Evolutionary conservation across 768 basidiomycete species (phyloP).

Genomic region (Kwoniella europaea): DNA sequence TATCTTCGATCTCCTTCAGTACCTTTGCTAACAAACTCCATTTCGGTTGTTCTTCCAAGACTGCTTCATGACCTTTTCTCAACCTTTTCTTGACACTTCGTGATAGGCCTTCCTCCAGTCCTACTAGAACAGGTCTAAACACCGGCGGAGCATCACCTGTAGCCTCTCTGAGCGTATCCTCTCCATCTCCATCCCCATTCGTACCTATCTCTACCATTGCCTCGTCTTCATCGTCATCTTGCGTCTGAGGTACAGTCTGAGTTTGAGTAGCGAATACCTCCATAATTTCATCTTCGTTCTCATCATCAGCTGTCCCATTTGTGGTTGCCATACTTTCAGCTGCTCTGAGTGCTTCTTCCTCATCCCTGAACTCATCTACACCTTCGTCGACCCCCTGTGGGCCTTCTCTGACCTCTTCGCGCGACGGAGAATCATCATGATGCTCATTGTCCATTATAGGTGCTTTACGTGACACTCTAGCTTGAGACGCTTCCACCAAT

Average conservation of each 20-base stretch:
- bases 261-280: conserved; percentile 49
- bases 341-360: conserved; percentile 46
- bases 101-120: conserved; percentile 37
- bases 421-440: conserved; percentile 11
- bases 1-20: conserved; percentile 86
- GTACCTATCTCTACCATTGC: conserved; percentile 35
- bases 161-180: conserved; percentile 21
- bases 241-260: conserved; percentile 34
- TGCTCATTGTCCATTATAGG: conserved; percentile 50
- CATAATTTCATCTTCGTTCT: conserved; percentile 48
- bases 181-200: conserved; percentile 29
- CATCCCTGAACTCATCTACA: conserved; percentile 69
- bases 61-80: conserved; percentile 77
- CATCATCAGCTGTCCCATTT: conserved; percentile 1
- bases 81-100: conserved; percentile 64
- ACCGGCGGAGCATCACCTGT: conserved; percentile 40
- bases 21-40: conserved; percentile 86
- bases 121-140: conserved; percentile 40
- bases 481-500: conserved; percentile 61
- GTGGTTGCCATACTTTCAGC: neutral
- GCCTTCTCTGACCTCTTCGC: conserved; percentile 9
- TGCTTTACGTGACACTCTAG: conserved; percentile 41
- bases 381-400: conserved; percentile 16
- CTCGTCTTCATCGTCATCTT: conserved; percentile 31
- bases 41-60: conserved; percentile 92